Conservation (phyloP, 805 yeast species). For the Hanseniaspora nectarophila region DNA sequence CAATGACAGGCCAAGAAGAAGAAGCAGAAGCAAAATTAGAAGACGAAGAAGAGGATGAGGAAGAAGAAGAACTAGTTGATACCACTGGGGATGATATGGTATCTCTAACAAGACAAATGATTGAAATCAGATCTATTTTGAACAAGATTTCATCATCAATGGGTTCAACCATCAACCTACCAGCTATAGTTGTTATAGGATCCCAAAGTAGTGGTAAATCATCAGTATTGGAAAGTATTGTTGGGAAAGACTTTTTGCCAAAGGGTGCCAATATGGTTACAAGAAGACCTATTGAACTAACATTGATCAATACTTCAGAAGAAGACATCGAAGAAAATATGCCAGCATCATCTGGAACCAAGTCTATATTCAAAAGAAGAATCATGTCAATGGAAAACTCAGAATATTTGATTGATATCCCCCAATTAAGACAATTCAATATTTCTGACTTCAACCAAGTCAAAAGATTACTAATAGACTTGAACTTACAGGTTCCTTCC, state of each 20-base stretch:
- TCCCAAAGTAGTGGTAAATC: slow-evolving; percentile 97
- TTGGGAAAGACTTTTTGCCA: slow-evolving; percentile 95
- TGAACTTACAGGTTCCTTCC: slow-evolving; percentile 85
- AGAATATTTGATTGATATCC: slow-evolving; percentile 85
- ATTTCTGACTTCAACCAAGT: slow-evolving; percentile 81
- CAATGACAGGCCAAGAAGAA: slow-evolving; percentile 17
- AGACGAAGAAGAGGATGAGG: slow-evolving; percentile 38
- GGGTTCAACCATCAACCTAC: slow-evolving; percentile 60
- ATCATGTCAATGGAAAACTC: slow-evolving; percentile 5
- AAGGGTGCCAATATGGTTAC: slow-evolving; percentile 98
- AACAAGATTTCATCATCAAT: slow-evolving; percentile 44
- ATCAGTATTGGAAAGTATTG: slow-evolving; percentile 88
- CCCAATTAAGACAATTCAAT: slow-evolving; percentile 70
- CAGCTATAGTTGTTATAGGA: slow-evolving; percentile 93
- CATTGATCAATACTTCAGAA: slow-evolving; percentile 76
- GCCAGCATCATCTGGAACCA: not conserved
- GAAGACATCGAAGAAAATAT: slow-evolving; percentile 10
- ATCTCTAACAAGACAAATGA: slow-evolving; percentile 87
- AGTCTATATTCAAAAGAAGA: not conserved
- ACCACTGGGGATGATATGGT: slow-evolving; percentile 69
- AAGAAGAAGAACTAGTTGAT: slow-evolving; percentile 43
- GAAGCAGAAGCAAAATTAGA: slow-evolving; percentile 25
- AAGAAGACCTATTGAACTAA: slow-evolving; percentile 89
- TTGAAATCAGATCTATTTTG: slow-evolving; percentile 76
- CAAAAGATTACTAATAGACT: slow-evolving; percentile 71